These are phyloP conservation scores for Solanum hybrid DNA, from an alignment of 305 asterid species.

Conservation along the genomic window DNA sequence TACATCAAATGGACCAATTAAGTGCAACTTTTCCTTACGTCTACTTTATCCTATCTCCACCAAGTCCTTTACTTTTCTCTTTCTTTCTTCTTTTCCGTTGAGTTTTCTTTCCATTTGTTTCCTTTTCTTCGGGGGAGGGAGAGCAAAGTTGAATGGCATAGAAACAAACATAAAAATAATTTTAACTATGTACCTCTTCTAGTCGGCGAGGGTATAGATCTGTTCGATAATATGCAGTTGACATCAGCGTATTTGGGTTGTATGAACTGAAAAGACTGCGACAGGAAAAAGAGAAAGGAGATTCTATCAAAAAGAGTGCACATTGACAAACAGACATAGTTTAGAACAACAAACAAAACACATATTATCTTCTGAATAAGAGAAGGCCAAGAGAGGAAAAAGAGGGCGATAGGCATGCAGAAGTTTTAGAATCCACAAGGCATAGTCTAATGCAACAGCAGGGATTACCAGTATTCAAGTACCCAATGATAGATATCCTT, in stretches of 20 bases:
- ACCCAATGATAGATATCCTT: not conserved
- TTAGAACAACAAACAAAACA: not conserved
- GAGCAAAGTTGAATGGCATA: not conserved
- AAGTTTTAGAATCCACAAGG: not conserved
- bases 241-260: constrained; percentile 66
- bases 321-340: not conserved
- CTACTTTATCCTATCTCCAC: not conserved
- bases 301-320: not conserved
- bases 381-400: not conserved
- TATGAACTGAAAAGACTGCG: constrained; percentile 84
- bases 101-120: not conserved
- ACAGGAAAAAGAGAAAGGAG: not conserved
- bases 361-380: not conserved
- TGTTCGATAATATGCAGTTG: constrained; percentile 77
- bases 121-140: not conserved
- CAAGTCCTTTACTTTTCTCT: not conserved
- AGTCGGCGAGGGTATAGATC: constrained; percentile 63
- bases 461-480: not conserved
- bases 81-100: not conserved
- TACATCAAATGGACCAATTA: not conserved
- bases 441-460: not conserved
- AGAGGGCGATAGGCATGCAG: not conserved
- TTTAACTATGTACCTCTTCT: constrained; percentile 46
- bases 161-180: not conserved
- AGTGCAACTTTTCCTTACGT: not conserved